Evolutionary conservation across 768 basidiomycete species (phyloP).

Genomic region (Boletellus emodensis): DNA sequence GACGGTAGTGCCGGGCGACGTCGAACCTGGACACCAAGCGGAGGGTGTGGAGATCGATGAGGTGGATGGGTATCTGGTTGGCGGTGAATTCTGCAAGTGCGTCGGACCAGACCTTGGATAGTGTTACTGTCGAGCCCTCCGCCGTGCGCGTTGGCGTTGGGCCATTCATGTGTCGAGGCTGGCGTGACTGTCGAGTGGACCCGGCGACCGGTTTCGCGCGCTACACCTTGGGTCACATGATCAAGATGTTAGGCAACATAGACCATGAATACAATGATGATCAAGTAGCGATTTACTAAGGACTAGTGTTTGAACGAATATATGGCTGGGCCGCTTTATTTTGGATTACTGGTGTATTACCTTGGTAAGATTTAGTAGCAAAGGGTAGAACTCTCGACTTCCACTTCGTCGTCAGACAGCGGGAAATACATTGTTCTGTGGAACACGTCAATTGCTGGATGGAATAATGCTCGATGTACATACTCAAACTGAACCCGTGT

Average conservation of each 20-base stretch:
- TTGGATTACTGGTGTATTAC: too few species aligned
- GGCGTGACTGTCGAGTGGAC: too few species aligned
- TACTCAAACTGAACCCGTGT: conserved; percentile 1
- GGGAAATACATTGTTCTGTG: not conserved
- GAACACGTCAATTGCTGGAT: not conserved
- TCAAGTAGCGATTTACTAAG: too few species aligned
- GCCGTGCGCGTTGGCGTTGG: not conserved
- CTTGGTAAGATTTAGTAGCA: not conserved
- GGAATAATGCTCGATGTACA: not conserved
- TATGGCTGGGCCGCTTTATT: too few species aligned
- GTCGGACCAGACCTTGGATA: conserved; percentile 3
- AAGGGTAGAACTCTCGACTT: not conserved
- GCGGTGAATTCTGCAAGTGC: conserved; percentile 4
- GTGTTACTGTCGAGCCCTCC: not conserved
- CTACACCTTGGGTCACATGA: too few species aligned
- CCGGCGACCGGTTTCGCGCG: too few species aligned
- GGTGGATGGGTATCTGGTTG: conserved; percentile 12
- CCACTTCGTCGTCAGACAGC: conserved; percentile 3
- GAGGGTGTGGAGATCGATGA: conserved; percentile 9
- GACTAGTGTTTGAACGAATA: too few species aligned
- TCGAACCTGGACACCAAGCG: conserved; percentile 5
- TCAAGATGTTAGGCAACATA: too few species aligned
- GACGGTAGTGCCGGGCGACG: not conserved
- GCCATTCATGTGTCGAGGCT: too few species aligned
- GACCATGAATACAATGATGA: too few species aligned